Evolutionary conservation across 2,329 filamentous ascomycete genomes (phyloP).

Genomic region (Lachnellula arida): DNA sequence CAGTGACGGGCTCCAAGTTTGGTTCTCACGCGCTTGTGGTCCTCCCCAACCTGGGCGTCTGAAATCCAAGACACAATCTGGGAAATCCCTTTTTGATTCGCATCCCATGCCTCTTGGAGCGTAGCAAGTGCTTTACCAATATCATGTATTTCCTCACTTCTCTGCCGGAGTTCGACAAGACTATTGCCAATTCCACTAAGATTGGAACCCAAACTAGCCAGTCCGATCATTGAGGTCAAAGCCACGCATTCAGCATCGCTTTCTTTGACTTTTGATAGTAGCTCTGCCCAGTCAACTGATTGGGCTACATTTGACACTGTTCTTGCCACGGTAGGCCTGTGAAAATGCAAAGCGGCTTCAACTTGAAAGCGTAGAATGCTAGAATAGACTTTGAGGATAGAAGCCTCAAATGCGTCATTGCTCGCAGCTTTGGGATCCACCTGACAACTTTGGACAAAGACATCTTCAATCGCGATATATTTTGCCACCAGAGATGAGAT

Average conservation of each 20-base stretch:
- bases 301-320: constrained; percentile 6
- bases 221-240: constrained; percentile 2
- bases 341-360: constrained; percentile 9
- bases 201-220: not conserved
- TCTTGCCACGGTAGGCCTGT: constrained; percentile 5
- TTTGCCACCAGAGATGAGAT: constrained; percentile 9
- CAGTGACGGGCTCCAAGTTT: constrained; percentile 3
- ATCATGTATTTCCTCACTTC: constrained; percentile 5
- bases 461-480: constrained; percentile 11
- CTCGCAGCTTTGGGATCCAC: not conserved
- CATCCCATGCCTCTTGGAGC: constrained; percentile 4
- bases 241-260: constrained; percentile 4
- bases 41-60: constrained; percentile 5
- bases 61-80: constrained; percentile 6
- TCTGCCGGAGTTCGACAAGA: constrained; percentile 1
- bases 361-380: constrained; percentile 6
- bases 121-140: constrained; percentile 2
- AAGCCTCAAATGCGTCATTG: constrained; percentile 1
- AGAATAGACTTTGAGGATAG: constrained; percentile 5
- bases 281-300: constrained; percentile 6
- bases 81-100: not conserved
- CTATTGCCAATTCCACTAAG: not conserved
- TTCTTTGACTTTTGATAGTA: constrained; percentile 7
- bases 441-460: constrained; percentile 8
- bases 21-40: constrained; percentile 6